Evolutionary conservation across 176 grass and related monocot species (phyloP).

Genomic region (Oryza brachyantha): DNA sequence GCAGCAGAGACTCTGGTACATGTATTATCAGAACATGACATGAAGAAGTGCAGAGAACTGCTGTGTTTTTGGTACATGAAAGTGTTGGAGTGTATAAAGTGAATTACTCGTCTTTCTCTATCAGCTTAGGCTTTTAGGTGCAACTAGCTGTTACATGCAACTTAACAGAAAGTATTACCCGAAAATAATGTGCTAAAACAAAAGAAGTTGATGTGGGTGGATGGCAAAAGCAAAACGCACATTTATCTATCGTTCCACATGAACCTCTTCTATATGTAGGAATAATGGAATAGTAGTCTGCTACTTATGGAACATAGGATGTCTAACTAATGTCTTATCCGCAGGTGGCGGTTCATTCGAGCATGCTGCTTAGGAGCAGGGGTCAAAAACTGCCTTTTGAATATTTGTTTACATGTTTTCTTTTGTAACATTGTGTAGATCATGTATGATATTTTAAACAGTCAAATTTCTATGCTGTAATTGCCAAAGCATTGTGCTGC

Average conservation of each 20-base stretch:
- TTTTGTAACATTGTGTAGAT: slow-evolving; percentile 40
- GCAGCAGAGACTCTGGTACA: not conserved
- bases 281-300: not conserved
- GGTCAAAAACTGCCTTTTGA: not conserved
- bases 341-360: slow-evolving; percentile 20
- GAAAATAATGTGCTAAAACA: not conserved
- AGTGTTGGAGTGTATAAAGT: too few species aligned
- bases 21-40: not conserved
- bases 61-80: not conserved
- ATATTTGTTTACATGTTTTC: not conserved
- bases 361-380: not conserved
- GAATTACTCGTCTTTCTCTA: too few species aligned
- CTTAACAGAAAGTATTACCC: not conserved
- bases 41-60: not conserved
- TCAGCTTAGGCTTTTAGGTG: too few species aligned
- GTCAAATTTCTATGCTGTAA: not conserved
- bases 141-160: too few species aligned
- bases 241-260: not conserved
- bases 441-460: slow-evolving; percentile 23
- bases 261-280: not conserved
- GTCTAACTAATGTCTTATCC: not conserved
- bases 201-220: not conserved
- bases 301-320: not conserved
- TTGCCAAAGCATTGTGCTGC: not conserved
- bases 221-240: not conserved